phyloP scores from a whole-genome alignment of 768 basidiomycete genomes.

The Podaxis mareebaensis region DNA sequence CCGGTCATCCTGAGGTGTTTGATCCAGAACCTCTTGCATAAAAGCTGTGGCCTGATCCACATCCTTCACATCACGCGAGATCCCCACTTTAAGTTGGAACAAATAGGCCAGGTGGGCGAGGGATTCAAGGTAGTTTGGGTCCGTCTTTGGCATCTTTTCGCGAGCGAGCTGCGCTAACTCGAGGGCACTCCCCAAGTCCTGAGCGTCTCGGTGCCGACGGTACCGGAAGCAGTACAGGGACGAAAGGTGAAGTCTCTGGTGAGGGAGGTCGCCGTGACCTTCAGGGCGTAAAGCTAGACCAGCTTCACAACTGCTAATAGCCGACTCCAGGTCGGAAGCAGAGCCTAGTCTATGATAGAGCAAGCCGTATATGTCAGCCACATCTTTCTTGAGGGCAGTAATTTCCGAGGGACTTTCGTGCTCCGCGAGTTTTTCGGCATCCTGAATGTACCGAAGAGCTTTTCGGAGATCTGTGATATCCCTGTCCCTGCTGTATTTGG shows the following conservation, averaged over 20 bases:
- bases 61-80: too few species aligned
- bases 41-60: too few species aligned
- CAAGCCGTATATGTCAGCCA: background rate
- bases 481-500: too few species aligned
- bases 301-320: background rate
- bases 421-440: background rate
- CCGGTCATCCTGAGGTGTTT: too few species aligned
- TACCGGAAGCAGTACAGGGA: background rate
- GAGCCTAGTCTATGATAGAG: background rate
- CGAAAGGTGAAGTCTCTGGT: background rate
- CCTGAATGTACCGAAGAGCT: background rate
- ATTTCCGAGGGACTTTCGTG: background rate
- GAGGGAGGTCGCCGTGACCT: background rate
- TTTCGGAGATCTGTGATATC: background rate
- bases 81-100: too few species aligned
- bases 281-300: background rate
- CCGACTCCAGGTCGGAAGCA: background rate
- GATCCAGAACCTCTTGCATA: too few species aligned
- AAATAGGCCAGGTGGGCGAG: too few species aligned
- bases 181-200: background rate
- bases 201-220: background rate
- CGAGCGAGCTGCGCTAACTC: background rate
- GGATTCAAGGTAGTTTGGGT: too few species aligned
- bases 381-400: background rate
- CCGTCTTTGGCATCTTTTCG: too few species aligned